Evolutionary conservation across 2,329 filamentous ascomycete genomes (phyloP).

Genomic region (Aspergillus quadrilineatus): DNA sequence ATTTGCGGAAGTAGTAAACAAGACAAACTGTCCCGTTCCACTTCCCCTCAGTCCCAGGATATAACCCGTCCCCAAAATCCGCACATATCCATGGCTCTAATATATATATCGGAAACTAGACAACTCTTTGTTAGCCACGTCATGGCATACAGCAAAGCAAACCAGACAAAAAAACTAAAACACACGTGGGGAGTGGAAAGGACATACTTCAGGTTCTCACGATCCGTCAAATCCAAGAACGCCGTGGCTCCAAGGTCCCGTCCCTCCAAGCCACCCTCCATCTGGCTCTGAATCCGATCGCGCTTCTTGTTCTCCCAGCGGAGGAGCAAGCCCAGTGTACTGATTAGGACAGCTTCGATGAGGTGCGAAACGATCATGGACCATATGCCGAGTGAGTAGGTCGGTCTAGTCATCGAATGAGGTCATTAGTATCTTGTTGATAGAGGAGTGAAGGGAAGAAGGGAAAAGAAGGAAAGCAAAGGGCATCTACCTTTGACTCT

Average conservation of each 20-base stretch:
- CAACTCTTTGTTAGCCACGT: background rate
- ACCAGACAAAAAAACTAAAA: background rate
- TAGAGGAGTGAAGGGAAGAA: background rate
- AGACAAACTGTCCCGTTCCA: background rate
- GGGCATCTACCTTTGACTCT: constrained; percentile 44
- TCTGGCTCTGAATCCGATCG: constrained; percentile 49
- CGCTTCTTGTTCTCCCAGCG: constrained; percentile 51
- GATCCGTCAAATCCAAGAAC: constrained; percentile 55
- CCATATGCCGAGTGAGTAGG: constrained; percentile 55
- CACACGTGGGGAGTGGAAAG: background rate
- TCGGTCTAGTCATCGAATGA: constrained; percentile 33
- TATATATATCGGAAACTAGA: background rate
- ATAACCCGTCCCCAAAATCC: background rate
- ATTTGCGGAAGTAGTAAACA: too few relatives aligned
- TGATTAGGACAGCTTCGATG: constrained; percentile 51
- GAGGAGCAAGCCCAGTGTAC: constrained; percentile 48
- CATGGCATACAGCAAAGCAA: background rate
- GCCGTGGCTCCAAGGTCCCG: constrained; percentile 52
- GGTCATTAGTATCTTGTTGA: background rate
- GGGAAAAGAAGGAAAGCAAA: too few relatives aligned
- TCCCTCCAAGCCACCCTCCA: constrained; percentile 48
- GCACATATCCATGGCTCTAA: background rate
- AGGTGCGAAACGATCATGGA: constrained; percentile 57
- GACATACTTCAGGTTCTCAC: constrained; percentile 50
- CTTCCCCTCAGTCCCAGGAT: background rate